A percentile compares a stretch with the other conserved stretches of the same genome.
Conservation (phyloP, 2,329 filamentous ascomycete species). For the Cordyceps fumosorosea region DNA sequence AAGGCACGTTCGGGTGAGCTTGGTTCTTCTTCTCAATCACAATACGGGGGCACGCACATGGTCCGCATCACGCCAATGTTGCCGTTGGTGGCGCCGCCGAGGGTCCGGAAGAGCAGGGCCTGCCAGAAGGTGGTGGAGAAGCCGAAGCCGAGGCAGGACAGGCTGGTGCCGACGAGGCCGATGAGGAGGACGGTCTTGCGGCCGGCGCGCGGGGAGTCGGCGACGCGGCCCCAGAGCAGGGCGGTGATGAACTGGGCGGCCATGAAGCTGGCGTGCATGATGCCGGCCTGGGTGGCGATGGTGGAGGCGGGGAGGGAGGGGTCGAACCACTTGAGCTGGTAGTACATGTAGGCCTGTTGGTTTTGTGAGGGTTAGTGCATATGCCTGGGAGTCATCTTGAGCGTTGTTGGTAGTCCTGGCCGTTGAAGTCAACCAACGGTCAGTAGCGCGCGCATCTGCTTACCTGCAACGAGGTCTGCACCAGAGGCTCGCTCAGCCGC, state of each 20-base stretch:
- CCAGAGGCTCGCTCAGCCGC: constrained; percentile 73
- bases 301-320: constrained; percentile 48
- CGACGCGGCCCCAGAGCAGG: constrained; percentile 72
- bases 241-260: constrained; percentile 77
- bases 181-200: constrained; percentile 74
- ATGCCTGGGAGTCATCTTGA: not conserved
- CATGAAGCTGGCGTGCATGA: constrained; percentile 74
- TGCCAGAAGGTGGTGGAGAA: constrained; percentile 59
- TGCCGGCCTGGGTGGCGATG: constrained; percentile 70
- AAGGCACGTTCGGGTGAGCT: not conserved
- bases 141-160: constrained; percentile 50
- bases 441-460: not conserved
- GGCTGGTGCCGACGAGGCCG: constrained; percentile 60
- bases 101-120: constrained; percentile 63
- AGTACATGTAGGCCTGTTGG: constrained; percentile 75
- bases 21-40: not conserved
- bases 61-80: constrained; percentile 68
- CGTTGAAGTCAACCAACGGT: not conserved
- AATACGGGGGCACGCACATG: constrained; percentile 41
- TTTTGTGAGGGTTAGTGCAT: not conserved
- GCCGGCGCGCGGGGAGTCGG: constrained; percentile 56
- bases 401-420: not conserved
- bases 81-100: constrained; percentile 66
- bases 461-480: constrained; percentile 64
- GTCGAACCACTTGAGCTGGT: constrained; percentile 75